Base-by-base conservation (phyloP, 345 rosid genomes). In the Arabidopsis suecica region DNA sequence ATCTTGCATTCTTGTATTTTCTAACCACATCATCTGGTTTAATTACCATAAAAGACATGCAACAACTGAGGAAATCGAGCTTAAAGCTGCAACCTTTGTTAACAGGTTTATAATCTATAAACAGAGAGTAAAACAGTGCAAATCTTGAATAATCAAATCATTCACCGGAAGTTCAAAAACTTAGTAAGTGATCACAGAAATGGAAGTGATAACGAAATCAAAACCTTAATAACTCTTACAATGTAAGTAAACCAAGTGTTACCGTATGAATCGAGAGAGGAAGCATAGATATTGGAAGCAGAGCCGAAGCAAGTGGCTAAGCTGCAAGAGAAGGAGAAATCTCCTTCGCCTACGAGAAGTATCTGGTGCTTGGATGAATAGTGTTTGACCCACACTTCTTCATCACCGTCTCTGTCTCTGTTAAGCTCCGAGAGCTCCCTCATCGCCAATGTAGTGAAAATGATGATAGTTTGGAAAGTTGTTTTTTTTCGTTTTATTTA, bases 331-430 rank as follows among this genome's bases (percentile, higher is more conserved):
- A 87, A 86, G 0, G 90, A 87, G 75, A 87, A 86, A 79, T 87
- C 95, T 12, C 91, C 89, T 78, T 87, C 91, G 3, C 91, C 94
- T 4, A 86, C 89, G 6, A 89, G 65, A 22, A 87, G 75, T 18
- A 83, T 83, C 2, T 67, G 81, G 33, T 85, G 87, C 16, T 71
- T 63, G 2, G 89, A 78, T 40, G 89, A 85, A 7, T 86, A 86
- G 57, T 80, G 79, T 5, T 65, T 69, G 40, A 81, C 75, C 86
- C 86, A 76, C 55, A 77, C 38, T 36, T 32, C 79, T 37, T 32
- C 61, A 28, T 34, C 25, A 37, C 25, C 8, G 33, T 45, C 28
- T 16, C 36, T 13, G 9, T 55, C 62, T 56, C 65, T 65, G 44
- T 10, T 25, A 11, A 69, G 65, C n/a, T 23, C 7, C 0, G 54